Percentiles rank a stretch among this genome's conserved stretches.
Conservation (phyloP, 352 stramenopile species). For the Phytopythium vexans region DNA sequence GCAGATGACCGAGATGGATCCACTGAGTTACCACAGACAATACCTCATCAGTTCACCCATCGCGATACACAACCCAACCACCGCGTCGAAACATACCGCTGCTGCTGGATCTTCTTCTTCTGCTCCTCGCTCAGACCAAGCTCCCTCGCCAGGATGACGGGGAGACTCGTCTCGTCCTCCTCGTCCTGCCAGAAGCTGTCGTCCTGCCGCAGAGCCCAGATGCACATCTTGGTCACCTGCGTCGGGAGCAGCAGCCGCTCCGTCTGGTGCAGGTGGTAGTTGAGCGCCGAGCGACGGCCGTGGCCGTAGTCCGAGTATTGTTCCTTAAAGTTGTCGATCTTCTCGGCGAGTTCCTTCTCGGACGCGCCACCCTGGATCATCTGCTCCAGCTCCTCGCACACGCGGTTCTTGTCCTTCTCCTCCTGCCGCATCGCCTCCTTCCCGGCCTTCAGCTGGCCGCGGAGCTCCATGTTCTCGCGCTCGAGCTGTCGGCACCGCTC, state of each 20-base stretch:
- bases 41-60: neutral
- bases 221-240: constrained; percentile 93
- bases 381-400: constrained; percentile 77
- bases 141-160: constrained; percentile 87
- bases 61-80: constrained; percentile 2
- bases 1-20: constrained; percentile 77
- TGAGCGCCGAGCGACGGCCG: constrained; percentile 81
- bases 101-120: constrained; percentile 92
- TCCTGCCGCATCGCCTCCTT: constrained; percentile 87
- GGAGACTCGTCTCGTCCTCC: constrained; percentile 88
- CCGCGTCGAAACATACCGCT: constrained; percentile 42
- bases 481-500: constrained; percentile 81
- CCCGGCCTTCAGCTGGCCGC: constrained; percentile 86
- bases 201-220: constrained; percentile 89
- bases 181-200: constrained; percentile 89
- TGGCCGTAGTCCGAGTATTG: constrained; percentile 91
- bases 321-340: constrained; percentile 95
- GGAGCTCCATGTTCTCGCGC: constrained; percentile 90
- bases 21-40: constrained; percentile 11
- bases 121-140: constrained; percentile 90
- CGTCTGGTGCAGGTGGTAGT: constrained; percentile 93
- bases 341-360: constrained; percentile 90
- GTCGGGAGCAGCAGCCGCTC: constrained; percentile 92
- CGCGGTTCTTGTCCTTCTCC: constrained; percentile 82
- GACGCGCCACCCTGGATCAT: constrained; percentile 79